Evolutionary conservation across 768 basidiomycete genomes (phyloP), one percentile per base, ranked within the genome.

Genomic region (Podaxis sp.): DNA sequence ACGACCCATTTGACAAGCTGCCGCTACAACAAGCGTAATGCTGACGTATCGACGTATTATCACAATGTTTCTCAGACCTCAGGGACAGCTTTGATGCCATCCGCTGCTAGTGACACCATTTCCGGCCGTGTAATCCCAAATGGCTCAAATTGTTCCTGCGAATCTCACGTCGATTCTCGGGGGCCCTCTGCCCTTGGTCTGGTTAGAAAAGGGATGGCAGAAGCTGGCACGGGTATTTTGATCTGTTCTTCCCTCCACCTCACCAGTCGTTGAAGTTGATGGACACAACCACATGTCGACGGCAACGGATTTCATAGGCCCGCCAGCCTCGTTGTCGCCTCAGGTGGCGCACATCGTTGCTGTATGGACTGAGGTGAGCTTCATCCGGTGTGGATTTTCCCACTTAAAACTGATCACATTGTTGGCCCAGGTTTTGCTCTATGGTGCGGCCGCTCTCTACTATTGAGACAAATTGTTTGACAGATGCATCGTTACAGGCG

Each of bases 301-400:
- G 27, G 19, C 58, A n/a, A 37, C 52, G 52, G 19, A 43, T 17
- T 46, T 46, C 52, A 6, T 55, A 46, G 60, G 43, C 27, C 29
- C 60, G 33, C 36, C 49, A 11, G 43, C 12, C 47, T 27, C 58
- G 19, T 61, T 66, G 38, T 36, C 55, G 27, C 55, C 55, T 37
- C 56, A 59, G 33, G 47, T 64, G 15, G 66, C 66, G 4, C 61
- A 43, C 40, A 52, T 61, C 25, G 62, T 66, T 36, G 63, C 67
- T 8, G 58, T 65, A 7, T 66, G 63, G 67, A 64, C 66, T 40
- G 67, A 68, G 66, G 67, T 66, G 24, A 7, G 57, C 15, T 15
- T 24, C 25, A 19, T 17, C 43, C 9, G 11, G 24, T 24, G 36
- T 55, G 36, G 40, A 25, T 49, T 36, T 41, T 33, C 13, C n/a